Evolutionary conservation across 352 stramenopile species (phyloP), one percentile per base, ranked within the genome.

Genomic region (Pythium volutum): DNA sequence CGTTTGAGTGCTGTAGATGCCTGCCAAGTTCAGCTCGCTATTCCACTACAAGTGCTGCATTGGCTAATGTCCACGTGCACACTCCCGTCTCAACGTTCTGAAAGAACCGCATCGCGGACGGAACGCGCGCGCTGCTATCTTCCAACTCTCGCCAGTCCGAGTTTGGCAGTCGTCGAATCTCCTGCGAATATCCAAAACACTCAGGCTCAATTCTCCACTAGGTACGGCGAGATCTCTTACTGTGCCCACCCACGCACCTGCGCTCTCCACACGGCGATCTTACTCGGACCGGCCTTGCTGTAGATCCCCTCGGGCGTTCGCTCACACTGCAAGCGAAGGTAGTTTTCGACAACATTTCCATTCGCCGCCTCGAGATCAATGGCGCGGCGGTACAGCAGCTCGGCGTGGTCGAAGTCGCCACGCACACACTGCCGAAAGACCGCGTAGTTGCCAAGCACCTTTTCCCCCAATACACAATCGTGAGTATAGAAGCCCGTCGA

Each of bases 371-470:
- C 75, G 0, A 78, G 7, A 39, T 84, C 78, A 16, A 91, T 73
- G 22, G 81, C 81, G 31, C 81, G 77, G 1, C 81, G 81, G 49
- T 87, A 91, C 3, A 93, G 59, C 4, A 76, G 57, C 55, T 89
- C 81, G 0, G 81, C 84, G 51, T 76, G 84, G 58, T 90, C 79
- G 20, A 92, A 59, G 2, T 91, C 82, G 18, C 73, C 65, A 25
- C 67, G 66, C 9, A 89, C 63, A 46, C 71, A 84, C 55, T 93
- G 79, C 27, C 76, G 47, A 39, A 79, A 92, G 5, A 82, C 69
- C 0, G 84, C 84, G 39, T 85, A 90, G 29, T 82, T 87, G 5
- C 72, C 79, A 22, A 93, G 61, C 23, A 76, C 63, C 79, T 93
- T 23, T 14, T 50, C 27, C 23, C 10, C 18, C 4, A 41, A 20